phyloP scores from a whole-genome alignment of 140 eudicot genomes.

The Erigeron philadelphicus region DNA sequence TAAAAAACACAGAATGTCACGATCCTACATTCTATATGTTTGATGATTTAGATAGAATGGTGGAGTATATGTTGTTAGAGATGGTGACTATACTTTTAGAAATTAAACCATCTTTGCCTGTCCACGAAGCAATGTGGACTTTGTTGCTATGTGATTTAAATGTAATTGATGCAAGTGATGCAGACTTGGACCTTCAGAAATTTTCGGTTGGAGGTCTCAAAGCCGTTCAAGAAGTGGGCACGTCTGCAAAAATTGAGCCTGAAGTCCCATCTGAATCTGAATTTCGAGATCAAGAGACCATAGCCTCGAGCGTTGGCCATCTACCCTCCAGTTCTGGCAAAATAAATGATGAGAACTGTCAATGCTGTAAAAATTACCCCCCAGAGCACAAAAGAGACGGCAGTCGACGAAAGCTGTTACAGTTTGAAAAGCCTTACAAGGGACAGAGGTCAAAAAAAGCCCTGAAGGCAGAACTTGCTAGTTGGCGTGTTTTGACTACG shows the following conservation, averaged over 20 bases:
- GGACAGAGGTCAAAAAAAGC: constrained; percentile 37
- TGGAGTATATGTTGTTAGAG: constrained; percentile 50
- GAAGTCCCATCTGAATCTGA: constrained; percentile 12
- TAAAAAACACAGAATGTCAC: constrained; percentile 24
- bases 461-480: constrained; percentile 44
- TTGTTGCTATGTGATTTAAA: constrained; percentile 52
- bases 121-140: constrained; percentile 64
- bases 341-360: constrained; percentile 25
- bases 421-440: constrained; percentile 43
- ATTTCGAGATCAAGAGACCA: constrained; percentile 3
- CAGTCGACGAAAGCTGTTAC: constrained; percentile 43
- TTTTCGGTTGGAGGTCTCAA: background rate
- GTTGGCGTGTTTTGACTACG: constrained; percentile 43
- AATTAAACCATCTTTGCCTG: constrained; percentile 41
- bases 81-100: constrained; percentile 52
- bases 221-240: constrained; percentile 11
- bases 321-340: constrained; percentile 20
- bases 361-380: constrained; percentile 30
- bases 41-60: constrained; percentile 37
- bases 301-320: background rate
- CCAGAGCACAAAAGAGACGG: constrained; percentile 27
- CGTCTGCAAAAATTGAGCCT: constrained; percentile 2
- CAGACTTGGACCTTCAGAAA: constrained; percentile 22
- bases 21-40: constrained; percentile 29
- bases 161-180: constrained; percentile 37